These are phyloP conservation scores for Globisporangium radiosum DNA, from an alignment of 352 stramenopile species.

Conservation along the genomic window DNA sequence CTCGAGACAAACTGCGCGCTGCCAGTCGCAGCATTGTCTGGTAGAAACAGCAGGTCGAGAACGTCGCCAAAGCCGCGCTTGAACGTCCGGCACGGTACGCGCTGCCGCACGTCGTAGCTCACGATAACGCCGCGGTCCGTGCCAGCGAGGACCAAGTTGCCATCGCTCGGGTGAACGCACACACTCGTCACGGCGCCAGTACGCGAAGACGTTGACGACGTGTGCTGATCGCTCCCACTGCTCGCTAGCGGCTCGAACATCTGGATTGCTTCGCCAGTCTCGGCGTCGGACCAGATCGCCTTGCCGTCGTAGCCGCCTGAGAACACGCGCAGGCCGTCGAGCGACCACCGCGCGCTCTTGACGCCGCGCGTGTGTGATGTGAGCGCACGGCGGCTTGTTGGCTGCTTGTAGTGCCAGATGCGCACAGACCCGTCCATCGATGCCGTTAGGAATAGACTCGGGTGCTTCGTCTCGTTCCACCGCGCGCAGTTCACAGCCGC, in stretches of 20 bases:
- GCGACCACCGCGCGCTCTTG: conserved; percentile 49
- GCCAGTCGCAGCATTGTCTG: neutral
- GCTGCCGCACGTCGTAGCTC: conserved; percentile 28
- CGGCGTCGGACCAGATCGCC: conserved; percentile 22
- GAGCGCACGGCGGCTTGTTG: conserved; percentile 13
- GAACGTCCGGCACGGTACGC: conserved; percentile 5
- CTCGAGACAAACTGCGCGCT: conserved; percentile 44
- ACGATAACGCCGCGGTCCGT: conserved; percentile 28
- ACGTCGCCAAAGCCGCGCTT: conserved; percentile 34
- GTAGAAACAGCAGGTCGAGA: conserved; percentile 51
- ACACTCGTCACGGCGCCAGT: conserved; percentile 20
- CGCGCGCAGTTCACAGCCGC: conserved; percentile 26
- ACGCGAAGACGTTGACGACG: no score
- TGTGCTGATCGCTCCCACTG: neutral
- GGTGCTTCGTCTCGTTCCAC: conserved; percentile 28
- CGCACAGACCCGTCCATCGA: conserved; percentile 51
- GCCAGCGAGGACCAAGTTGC: conserved; percentile 25
- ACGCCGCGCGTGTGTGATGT: conserved; percentile 32
- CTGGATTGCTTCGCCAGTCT: conserved; percentile 19
- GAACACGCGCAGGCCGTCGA: conserved; percentile 31
- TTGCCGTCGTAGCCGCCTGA: conserved; percentile 38
- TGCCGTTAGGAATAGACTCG: conserved; percentile 41
- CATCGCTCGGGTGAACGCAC: conserved; percentile 22
- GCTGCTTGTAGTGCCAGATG: conserved; percentile 28
- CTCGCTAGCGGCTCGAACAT: neutral